Conservation (phyloP, 1,284 basidiomycete genomes). For the Mycena sp. region DNA sequence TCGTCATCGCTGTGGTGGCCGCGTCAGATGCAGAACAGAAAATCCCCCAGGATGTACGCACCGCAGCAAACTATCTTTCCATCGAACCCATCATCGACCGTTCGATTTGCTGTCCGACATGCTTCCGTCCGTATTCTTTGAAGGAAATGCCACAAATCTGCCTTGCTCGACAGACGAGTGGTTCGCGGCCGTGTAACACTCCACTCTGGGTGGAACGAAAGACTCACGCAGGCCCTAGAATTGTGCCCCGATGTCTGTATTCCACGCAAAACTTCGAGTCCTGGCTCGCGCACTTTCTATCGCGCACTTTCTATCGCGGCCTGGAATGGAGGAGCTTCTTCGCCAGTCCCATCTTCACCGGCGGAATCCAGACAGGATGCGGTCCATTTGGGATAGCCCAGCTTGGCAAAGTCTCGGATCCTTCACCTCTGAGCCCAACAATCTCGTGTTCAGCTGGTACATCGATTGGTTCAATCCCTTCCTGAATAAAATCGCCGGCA, state of each 20-base stretch:
- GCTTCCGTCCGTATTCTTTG: slow-evolving; percentile 1
- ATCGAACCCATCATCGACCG: slow-evolving; percentile 27
- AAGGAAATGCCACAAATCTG: neutral
- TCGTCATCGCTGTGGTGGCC: neutral
- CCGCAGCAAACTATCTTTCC: neutral
- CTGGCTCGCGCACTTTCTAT: slow-evolving; percentile 45
- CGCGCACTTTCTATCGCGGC: slow-evolving; percentile 40
- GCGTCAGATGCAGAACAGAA: neutral
- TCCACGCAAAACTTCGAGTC: slow-evolving; percentile 39
- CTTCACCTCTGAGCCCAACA: slow-evolving; percentile 16
- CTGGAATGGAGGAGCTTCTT: slow-evolving; percentile 41
- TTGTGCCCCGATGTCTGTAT: slow-evolving; percentile 38
- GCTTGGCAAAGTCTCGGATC: neutral
- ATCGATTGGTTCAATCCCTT: slow-evolving; percentile 27
- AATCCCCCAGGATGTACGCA: neutral
- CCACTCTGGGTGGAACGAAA: slow-evolving; percentile 34
- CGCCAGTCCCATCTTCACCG: neutral
- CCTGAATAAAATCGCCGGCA: slow-evolving; percentile 1
- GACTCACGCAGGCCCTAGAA: slow-evolving; percentile 29
- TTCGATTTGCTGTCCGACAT: slow-evolving; percentile 20
- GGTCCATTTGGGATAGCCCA: neutral
- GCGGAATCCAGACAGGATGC: neutral
- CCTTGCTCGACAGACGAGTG: neutral
- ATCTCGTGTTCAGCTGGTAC: slow-evolving; percentile 43
- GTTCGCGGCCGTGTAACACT: neutral